Conservation (phyloP, 164 flowering plant species). For the Dillenia turbinata region DNA sequence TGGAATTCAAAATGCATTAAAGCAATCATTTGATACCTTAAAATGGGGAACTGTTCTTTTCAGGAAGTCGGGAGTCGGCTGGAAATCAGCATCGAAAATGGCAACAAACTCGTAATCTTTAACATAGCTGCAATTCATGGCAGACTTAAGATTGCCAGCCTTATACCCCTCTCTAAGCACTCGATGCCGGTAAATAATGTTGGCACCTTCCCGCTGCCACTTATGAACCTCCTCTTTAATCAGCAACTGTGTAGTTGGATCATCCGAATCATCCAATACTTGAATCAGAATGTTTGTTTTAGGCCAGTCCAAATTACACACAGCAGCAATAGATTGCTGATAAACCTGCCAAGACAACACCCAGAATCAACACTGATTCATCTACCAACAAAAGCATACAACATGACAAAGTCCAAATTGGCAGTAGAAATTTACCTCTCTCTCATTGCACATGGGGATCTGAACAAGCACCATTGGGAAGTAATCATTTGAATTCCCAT, state of each 20-base stretch:
- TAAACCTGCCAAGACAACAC: conserved; percentile 57
- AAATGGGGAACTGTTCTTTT: conserved; percentile 80
- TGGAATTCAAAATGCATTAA: not conserved
- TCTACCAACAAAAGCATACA: too few relatives aligned
- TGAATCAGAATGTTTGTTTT: conserved; percentile 72
- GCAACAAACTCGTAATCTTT: conserved; percentile 91
- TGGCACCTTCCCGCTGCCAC: conserved; percentile 83
- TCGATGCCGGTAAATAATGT: conserved; percentile 79
- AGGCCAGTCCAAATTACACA: conserved; percentile 94
- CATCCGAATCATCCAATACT: conserved; percentile 91
- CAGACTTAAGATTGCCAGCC: conserved; percentile 97
- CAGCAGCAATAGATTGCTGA: conserved; percentile 94
- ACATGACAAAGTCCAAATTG: too few relatives aligned
- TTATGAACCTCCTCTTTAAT: conserved; percentile 87
- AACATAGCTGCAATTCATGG: conserved; percentile 91
- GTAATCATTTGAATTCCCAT: conserved; percentile 32
- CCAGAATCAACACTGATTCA: too few relatives aligned
- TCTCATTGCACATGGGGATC: conserved; percentile 99
- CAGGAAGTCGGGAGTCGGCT: conserved; percentile 82
- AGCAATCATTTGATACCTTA: conserved; percentile 38
- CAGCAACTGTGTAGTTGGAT: conserved; percentile 65
- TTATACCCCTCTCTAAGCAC: conserved; percentile 89
- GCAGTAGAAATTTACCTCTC: conserved; percentile 52
- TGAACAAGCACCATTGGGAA: conserved; percentile 95
- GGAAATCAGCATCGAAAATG: conserved; percentile 97